phyloP scores from a whole-genome alignment of 2,329 filamentous ascomycete species.

The Chaetomiaceae sp. region DNA sequence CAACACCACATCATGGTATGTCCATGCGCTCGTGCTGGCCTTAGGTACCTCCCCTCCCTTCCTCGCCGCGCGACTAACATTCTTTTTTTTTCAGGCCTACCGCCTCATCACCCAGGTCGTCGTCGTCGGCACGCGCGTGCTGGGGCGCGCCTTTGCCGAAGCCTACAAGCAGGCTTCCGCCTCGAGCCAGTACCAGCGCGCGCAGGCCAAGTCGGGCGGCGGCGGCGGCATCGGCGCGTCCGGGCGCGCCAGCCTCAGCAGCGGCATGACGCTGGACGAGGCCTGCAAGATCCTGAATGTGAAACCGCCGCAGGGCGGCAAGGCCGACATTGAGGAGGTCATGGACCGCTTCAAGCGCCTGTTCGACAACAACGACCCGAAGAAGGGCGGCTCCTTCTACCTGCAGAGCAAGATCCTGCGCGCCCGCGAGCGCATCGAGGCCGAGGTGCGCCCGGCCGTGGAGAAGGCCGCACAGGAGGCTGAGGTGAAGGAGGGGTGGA shows the following conservation, averaged over 20 bases:
- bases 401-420: constrained; percentile 93
- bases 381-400: constrained; percentile 97
- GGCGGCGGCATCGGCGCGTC: constrained; percentile 31
- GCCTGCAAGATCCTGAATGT: constrained; percentile 97
- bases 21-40: background rate
- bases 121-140: constrained; percentile 81
- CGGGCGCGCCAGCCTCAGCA: constrained; percentile 43
- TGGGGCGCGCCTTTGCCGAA: constrained; percentile 87
- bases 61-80: background rate
- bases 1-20: constrained; percentile 22
- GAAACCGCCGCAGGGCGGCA: constrained; percentile 72
- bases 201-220: constrained; percentile 56
- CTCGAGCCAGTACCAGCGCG: constrained; percentile 72
- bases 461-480: constrained; percentile 68
- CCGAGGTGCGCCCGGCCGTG: constrained; percentile 67
- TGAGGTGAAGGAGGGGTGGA: constrained; percentile 80
- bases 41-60: background rate
- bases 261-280: constrained; percentile 87
- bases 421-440: constrained; percentile 85
- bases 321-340: constrained; percentile 72
- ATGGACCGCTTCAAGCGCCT: constrained; percentile 87
- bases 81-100: constrained; percentile 61
- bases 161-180: constrained; percentile 94
- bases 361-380: constrained; percentile 89
- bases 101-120: constrained; percentile 91